Evolutionary conservation across 164 flowering plant genomes (phyloP), one percentile per base, ranked within the genome.

Genomic region (Berberis vulgaris): DNA sequence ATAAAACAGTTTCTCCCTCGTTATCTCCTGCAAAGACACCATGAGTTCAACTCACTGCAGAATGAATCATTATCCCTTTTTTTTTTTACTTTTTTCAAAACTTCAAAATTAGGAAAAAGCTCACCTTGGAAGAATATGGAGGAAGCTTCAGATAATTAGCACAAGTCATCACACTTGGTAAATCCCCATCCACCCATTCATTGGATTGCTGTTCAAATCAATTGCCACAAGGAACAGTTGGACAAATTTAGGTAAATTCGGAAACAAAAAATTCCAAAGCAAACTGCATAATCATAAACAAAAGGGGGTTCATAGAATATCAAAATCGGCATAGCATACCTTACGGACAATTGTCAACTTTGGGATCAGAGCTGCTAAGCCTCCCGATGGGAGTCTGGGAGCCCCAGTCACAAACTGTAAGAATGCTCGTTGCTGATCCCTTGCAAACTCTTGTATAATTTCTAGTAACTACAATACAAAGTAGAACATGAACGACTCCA

Each of bases 161-260:
- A 67, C 99, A 95, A 5, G 99, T 95, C 99, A 91, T 95, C 70
- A 88, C 99, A 42, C 99, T 95, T 0, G 97, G 99, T 59, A 95
- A 77, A 64, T 89, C 99, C 8, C 73, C 76, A 72, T 91, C 96
- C 9, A 64, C 77, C 61, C 57, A 69, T 38, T 70, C 75, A 69
- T 76, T 73, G 64, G 78, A 83, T 62, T 82, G 86, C 96, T 91
- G 88, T 61, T 12, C 6, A 61, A 57, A 68, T 47, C 50, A 52
- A 2, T 43, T 10, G 7, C 42, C 42, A 62, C 4, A n/a, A 50
- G 38, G 40, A 53, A 38, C 42, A 26, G 38, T 9, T 26, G 13
- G 6, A 45, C 3, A 26, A 3, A 46, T 43, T 13, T 7, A 60
- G 13, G 26, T n/a, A 60, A 60, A 60, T 60, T 13, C 5, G 50